Base-by-base conservation (phyloP, 2,329 filamentous ascomycete species). In the Anthostomella pinea region DNA sequence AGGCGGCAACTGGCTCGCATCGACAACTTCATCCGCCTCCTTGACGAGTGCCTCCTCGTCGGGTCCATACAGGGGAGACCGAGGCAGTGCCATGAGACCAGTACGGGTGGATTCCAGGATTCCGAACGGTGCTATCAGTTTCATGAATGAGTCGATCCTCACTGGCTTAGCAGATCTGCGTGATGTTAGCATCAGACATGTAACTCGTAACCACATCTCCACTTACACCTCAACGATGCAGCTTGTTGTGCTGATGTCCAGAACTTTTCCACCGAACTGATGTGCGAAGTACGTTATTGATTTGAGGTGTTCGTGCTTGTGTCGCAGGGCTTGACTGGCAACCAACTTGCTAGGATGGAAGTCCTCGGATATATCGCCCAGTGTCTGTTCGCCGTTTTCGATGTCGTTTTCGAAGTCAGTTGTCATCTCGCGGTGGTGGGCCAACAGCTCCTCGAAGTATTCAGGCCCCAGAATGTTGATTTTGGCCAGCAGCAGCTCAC, bases 211-310 rank as follows among this genome's bases (percentile, higher is more conserved):
- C n/a, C n/a, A n/a, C 10, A n/a, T 16, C n/a, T 29, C 17, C 18
- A 77, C 85, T 77, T 77, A 91, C 87, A 98, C 67, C 68, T 98
- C 93, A 42, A 98, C 90, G 64, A 97, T 97, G 68, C 93, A 97
- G 70, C 94, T 97, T 68, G 87, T 96, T 35, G 87, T 96, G 73
- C 89, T 95, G 56, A 98, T 97, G 65, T 98, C 93, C 54, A 98
- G 67, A 17, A 98, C 87, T 71, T 98, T 98, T 48, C 93, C 93
- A 39, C 90, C 90, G 57, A 98, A 98, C 59, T 98, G 93, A 69
- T 98, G 93, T 13, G 91, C 84, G 60, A 98, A 81, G 66, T 95
- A 93, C 38, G 93, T 98, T 58, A 98, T 95, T 39, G 86, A 89
- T 70, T 91, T 87, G 53, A 98, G 68, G 72, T 98, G 93, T 72